These are phyloP conservation scores for Ophiognomonia clavigignenti-juglandacearum DNA, from an alignment of 2,329 filamentous ascomycete species.

Conservation along the genomic window DNA sequence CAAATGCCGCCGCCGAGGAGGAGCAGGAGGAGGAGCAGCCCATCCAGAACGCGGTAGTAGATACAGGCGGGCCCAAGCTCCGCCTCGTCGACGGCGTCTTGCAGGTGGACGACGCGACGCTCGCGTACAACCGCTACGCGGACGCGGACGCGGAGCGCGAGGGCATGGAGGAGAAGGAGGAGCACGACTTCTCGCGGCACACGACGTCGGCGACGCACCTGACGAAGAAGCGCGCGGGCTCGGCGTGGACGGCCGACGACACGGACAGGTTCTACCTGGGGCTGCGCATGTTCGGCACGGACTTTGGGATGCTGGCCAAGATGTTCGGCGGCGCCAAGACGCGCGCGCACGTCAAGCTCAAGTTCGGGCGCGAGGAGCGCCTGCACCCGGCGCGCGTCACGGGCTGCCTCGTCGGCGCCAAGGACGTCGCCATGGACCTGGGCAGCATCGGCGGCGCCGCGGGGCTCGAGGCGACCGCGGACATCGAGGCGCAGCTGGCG, in stretches of 20 bases:
- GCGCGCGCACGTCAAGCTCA: conserved; percentile 71
- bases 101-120: conserved; percentile 63
- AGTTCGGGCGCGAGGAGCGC: conserved; percentile 76
- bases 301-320: conserved; percentile 74
- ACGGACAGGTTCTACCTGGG: conserved; percentile 74
- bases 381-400: conserved; percentile 60
- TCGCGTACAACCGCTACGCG: conserved; percentile 65
- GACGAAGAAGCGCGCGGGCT: conserved; percentile 56
- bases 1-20: no score
- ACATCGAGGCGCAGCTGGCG: conserved; percentile 51
- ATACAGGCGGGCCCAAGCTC: conserved; percentile 45
- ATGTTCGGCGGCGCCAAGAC: conserved; percentile 66
- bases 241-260: conserved; percentile 65
- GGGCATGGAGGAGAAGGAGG: conserved; percentile 61
- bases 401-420: conserved; percentile 56
- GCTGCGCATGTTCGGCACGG: conserved; percentile 72
- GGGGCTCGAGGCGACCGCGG: conserved; percentile 47
- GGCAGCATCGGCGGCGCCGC: conserved; percentile 56
- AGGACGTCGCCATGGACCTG: conserved; percentile 53
- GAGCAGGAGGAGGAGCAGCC: not conserved
- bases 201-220: conserved; percentile 66
- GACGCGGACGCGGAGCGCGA: conserved; percentile 47
- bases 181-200: conserved; percentile 71
- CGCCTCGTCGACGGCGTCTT: conserved; percentile 69
- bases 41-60: conserved; percentile 2